Percentiles rank a stretch among this genome's conserved stretches.
Evolutionary conservation across 768 basidiomycete species (phyloP).

Genomic region (Auriculariales sp.): DNA sequence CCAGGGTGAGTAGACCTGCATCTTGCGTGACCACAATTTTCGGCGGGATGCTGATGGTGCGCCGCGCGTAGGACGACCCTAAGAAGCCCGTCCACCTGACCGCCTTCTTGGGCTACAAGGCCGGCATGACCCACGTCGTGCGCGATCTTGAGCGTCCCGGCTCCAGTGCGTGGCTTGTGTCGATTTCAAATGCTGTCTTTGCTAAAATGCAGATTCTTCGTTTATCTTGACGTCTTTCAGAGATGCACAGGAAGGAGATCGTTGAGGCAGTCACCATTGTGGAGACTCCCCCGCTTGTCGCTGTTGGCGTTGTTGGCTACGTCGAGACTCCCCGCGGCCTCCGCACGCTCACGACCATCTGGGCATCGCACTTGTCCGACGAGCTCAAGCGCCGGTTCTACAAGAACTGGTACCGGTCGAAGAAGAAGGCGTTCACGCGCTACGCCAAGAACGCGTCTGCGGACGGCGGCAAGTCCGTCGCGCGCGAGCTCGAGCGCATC

Average conservation of each 20-base stretch:
- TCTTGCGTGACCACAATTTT: slow-evolving; percentile 1
- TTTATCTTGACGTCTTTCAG: slow-evolving; percentile 24
- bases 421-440: slow-evolving; percentile 99
- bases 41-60: slow-evolving; percentile 1
- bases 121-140: slow-evolving; percentile 99
- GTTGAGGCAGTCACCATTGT: slow-evolving; percentile 94
- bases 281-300: slow-evolving; percentile 93
- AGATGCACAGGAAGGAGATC: slow-evolving; percentile 99
- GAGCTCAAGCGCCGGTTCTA: slow-evolving; percentile 98
- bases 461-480: slow-evolving; percentile 79
- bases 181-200: no score
- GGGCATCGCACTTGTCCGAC: slow-evolving; percentile 95
- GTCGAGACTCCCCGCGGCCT: slow-evolving; percentile 99
- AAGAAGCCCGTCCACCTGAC: slow-evolving; percentile 99
- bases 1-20: slow-evolving; percentile 50
- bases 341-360: slow-evolving; percentile 95
- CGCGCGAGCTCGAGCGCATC: slow-evolving; percentile 96
- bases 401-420: slow-evolving; percentile 99
- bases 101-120: slow-evolving; percentile 98
- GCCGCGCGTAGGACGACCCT: slow-evolving; percentile 72
- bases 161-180: slow-evolving; percentile 62
- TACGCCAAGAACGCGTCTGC: slow-evolving; percentile 99
- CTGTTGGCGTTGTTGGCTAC: slow-evolving; percentile 97
- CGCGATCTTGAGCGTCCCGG: slow-evolving; percentile 98
- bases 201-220: neutral